Evolutionary conservation across 768 basidiomycete genomes (phyloP).

Genomic region (Pleurotus ostreatus): DNA sequence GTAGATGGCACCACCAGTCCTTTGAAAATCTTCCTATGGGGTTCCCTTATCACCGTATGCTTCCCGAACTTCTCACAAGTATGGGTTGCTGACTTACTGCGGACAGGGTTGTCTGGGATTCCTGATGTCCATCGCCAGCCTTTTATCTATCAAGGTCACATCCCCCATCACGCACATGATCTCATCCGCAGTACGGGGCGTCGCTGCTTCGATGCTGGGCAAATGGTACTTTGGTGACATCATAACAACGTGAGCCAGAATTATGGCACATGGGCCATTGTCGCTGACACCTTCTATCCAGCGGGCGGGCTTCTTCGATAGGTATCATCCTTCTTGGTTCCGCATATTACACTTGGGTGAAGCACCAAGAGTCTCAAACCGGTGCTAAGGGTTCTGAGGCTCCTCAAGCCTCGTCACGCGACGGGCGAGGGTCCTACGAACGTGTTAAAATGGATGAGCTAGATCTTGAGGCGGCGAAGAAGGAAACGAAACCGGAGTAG

Average conservation of each 20-base stretch:
- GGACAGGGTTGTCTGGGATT: constrained; percentile 81
- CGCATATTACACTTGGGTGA: constrained; percentile 84
- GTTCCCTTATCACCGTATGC: constrained; percentile 69
- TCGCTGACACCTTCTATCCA: constrained; percentile 23
- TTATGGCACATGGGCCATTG: not conserved
- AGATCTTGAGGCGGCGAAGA: constrained; percentile 41
- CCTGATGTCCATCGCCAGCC: constrained; percentile 89
- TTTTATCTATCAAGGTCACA: constrained; percentile 94
- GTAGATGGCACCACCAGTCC: constrained; percentile 38
- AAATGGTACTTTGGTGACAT: constrained; percentile 79
- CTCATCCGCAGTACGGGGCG: constrained; percentile 92
- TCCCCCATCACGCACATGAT: constrained; percentile 98
- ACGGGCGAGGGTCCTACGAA: constrained; percentile 41
- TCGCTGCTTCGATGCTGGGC: constrained; percentile 83
- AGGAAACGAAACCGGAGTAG: constrained; percentile 14
- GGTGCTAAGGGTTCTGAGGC: constrained; percentile 16
- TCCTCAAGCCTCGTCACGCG: constrained; percentile 17
- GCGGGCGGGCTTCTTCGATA: constrained; percentile 80
- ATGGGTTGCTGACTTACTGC: not conserved
- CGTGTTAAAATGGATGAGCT: constrained; percentile 62
- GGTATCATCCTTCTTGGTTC: constrained; percentile 79
- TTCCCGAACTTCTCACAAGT: not conserved
- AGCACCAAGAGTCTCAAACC: constrained; percentile 62
- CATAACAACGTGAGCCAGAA: constrained; percentile 62
- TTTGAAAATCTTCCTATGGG: constrained; percentile 68